Percentiles rank a stretch among this genome's conserved stretches.
phyloP scores from a whole-genome alignment of 148 eudicot genomes.

The Rhododendron williamsianum region DNA sequence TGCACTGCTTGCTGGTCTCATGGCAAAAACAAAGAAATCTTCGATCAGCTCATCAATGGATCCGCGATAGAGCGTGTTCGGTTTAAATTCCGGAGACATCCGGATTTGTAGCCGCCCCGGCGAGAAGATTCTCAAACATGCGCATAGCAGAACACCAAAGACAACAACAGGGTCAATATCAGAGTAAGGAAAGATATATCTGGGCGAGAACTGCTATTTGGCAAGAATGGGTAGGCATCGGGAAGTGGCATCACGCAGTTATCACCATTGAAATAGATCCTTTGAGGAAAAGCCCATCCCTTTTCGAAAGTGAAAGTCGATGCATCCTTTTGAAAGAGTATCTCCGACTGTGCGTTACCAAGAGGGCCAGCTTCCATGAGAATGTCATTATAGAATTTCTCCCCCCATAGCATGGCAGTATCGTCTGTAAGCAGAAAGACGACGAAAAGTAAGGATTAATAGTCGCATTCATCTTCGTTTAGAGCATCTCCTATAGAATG shows the following conservation, averaged over 20 bases:
- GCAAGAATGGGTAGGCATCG: slow-evolving; percentile 54
- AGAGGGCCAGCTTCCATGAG: slow-evolving; percentile 49
- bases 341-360: slow-evolving; percentile 56
- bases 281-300: slow-evolving; percentile 70
- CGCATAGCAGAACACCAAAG: slow-evolving; percentile 20
- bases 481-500: background rate
- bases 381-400: slow-evolving; percentile 55
- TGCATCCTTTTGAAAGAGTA: slow-evolving; percentile 47
- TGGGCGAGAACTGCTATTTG: slow-evolving; percentile 33
- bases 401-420: slow-evolving; percentile 57
- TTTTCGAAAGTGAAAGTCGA: slow-evolving; percentile 47
- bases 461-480: background rate
- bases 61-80: background rate
- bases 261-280: slow-evolving; percentile 69
- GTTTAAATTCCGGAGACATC: background rate
- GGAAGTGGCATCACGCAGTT: slow-evolving; percentile 72
- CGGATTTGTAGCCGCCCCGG: background rate
- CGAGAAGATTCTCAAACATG: slow-evolving; percentile 16
- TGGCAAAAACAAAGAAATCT: background rate
- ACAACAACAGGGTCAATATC: slow-evolving; percentile 19
- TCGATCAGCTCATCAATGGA: background rate
- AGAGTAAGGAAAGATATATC: slow-evolving; percentile 16
- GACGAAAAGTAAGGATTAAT: background rate
- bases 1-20: background rate
- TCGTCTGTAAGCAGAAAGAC: slow-evolving; percentile 33